These are phyloP conservation scores for Porcisia deanei DNA, from an alignment of 208 protist species.

Conservation along the genomic window DNA sequence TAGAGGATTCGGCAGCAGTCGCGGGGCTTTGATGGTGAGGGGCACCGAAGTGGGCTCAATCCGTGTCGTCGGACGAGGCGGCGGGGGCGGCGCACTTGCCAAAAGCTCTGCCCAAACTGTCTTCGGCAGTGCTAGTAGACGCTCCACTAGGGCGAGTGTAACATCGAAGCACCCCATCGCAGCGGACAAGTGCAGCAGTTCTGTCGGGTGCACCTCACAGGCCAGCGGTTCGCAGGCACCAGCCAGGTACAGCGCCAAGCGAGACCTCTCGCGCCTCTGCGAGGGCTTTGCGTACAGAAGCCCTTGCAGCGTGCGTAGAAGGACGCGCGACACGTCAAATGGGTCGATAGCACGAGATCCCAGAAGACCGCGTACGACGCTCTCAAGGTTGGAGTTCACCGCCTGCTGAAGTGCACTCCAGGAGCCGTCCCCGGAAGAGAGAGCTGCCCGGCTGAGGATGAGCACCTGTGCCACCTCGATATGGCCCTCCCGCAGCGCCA, in stretches of 20 bases:
- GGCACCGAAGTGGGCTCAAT: slow-evolving; percentile 53
- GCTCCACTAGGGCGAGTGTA: slow-evolving; percentile 39
- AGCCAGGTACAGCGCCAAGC: slow-evolving; percentile 35
- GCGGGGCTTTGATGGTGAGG: slow-evolving; percentile 21
- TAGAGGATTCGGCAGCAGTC: slow-evolving; percentile 32
- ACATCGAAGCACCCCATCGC: slow-evolving; percentile 49
- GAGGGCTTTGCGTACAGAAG: slow-evolving; percentile 16
- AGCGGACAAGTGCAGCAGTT: slow-evolving; percentile 71
- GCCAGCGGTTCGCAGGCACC: slow-evolving; percentile 41
- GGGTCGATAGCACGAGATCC: slow-evolving; percentile 29
- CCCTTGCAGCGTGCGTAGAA: slow-evolving; percentile 39
- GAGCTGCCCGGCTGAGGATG: slow-evolving; percentile 20
- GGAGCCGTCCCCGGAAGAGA: slow-evolving; percentile 30
- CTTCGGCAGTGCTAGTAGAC: slow-evolving; percentile 38
- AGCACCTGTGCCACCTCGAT: slow-evolving; percentile 44
- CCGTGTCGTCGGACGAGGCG: slow-evolving; percentile 30
- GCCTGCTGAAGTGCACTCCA: slow-evolving; percentile 59
- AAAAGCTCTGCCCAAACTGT: slow-evolving; percentile 43
- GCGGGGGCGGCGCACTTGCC: slow-evolving; percentile 40
- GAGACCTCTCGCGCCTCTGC: slow-evolving; percentile 8
- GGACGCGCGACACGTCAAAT: slow-evolving; percentile 39
- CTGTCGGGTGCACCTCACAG: slow-evolving; percentile 43
- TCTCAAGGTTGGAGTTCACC: slow-evolving; percentile 35
- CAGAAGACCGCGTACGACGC: slow-evolving; percentile 52
- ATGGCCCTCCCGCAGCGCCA: slow-evolving; percentile 45